Conservation (phyloP, 2,329 filamentous ascomycete genomes). For the Penicillium sp. region DNA sequence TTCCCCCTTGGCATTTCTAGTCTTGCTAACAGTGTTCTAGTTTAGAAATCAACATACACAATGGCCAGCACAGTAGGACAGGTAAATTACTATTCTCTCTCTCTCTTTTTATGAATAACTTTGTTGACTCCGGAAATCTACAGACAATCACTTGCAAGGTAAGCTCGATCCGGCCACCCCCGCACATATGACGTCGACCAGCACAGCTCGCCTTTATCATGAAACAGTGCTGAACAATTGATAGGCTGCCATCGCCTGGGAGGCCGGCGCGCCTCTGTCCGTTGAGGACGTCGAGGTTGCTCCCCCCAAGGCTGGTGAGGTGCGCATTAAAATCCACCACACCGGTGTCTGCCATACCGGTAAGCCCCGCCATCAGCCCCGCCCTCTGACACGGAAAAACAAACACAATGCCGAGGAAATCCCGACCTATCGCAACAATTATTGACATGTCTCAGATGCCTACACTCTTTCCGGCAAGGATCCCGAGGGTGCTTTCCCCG, state of each 20-base stretch:
- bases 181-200: conserved; percentile 17
- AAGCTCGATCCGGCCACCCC: conserved; percentile 18
- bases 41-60: conserved; percentile 18
- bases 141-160: conserved; percentile 91
- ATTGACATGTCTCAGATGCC: conserved; percentile 59
- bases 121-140: conserved; percentile 9
- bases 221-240: neutral
- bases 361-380: conserved; percentile 42
- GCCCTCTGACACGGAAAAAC: neutral
- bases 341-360: conserved; percentile 98
- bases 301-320: conserved; percentile 86
- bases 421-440: neutral
- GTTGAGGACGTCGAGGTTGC: conserved; percentile 92
- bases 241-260: conserved; percentile 93
- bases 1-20: neutral
- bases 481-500: conserved; percentile 89
- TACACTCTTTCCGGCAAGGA: conserved; percentile 96
- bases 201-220: conserved; percentile 7
- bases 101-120: neutral
- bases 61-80: conserved; percentile 60
- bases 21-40: neutral
- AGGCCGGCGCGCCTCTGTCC: conserved; percentile 82
- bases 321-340: conserved; percentile 95
- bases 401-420: neutral
- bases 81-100: conserved; percentile 33